Evolutionary conservation across 163 green algal species (phyloP), one percentile per base, ranked within the genome.

Genomic region (Scenedesmus sp.): DNA sequence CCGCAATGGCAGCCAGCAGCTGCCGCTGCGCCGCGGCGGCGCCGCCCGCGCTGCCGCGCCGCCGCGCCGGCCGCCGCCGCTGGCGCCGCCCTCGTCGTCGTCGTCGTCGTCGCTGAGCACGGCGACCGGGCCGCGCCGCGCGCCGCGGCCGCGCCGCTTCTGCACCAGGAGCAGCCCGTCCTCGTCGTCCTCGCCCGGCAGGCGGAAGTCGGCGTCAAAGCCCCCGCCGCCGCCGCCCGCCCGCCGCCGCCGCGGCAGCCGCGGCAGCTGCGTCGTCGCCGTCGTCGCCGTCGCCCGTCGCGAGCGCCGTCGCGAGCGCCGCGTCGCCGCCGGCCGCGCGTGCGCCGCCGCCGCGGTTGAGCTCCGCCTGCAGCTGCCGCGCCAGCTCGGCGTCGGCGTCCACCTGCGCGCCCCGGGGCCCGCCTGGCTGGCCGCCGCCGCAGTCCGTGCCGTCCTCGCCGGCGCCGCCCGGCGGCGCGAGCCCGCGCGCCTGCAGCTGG

Each of bases 311-410:
- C 39, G 56, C 39, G 44, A 64, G 60, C 20, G 31, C 5, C 2
- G 56, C 66, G n/a, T 36, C 51, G 5, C 34, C 33, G 51, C n/a
- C n/a, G n/a, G n/a, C n/a, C n/a, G n/a, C n/a, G n/a, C n/a, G 29
- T 66, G 58, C 31, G 67, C 51, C 48, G 67, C 70, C 45, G 22
- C 58, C 20, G 22, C 51, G 42, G 53, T 83, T 80, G 10, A 81
- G 28, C 57, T 77, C 44, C 28, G 33, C 29, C 36, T 83, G 65
- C 6, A 83, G 47, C 50, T 85, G 31, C 4, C 4, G 10, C 15
- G 83, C 66, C 36, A 87, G 39, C 67, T 83, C 58, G 17, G 56
- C 53, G 10, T 82, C 83, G 28, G 83, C 65, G 7, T 67, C 69
- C 10, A 31, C 69, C 54, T 56, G 54, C 42, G 33, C 31, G 29